A percentile compares a stretch with the other conserved stretches of the same genome.
These are phyloP conservation scores for Pseudozyma thailandica DNA, from an alignment of 1,284 basidiomycete genomes.

Conservation along the genomic window DNA sequence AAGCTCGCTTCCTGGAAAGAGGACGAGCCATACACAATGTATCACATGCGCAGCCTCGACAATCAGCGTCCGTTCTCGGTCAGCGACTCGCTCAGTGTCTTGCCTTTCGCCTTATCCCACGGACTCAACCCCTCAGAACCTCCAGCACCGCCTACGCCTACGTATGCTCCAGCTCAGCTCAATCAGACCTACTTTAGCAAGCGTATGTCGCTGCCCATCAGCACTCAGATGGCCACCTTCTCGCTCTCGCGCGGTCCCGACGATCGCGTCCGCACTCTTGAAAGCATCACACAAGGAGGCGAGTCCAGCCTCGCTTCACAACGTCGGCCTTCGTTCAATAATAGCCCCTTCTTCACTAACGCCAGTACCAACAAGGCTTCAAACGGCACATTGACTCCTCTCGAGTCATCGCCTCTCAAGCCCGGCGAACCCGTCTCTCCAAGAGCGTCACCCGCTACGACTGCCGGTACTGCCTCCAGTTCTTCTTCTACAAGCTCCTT, in stretches of 20 bases:
- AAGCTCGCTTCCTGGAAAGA: conserved; percentile 80
- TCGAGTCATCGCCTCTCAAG: conserved; percentile 4
- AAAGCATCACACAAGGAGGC: conserved; percentile 35
- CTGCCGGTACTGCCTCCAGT: conserved; percentile 7
- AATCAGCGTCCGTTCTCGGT: conserved; percentile 41
- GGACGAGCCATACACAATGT: conserved; percentile 60
- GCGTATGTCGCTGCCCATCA: conserved; percentile 56
- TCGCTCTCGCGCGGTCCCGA: conserved; percentile 31
- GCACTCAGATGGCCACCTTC: conserved; percentile 45
- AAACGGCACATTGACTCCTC: conserved; percentile 23
- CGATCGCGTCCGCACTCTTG: conserved; percentile 29
- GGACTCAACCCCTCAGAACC: conserved; percentile 54
- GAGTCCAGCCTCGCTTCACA: conserved; percentile 26
- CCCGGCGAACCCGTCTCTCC: conserved; percentile 40
- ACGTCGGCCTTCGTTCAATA: conserved; percentile 38
- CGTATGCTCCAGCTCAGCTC: conserved; percentile 34
- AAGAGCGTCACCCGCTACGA: conserved; percentile 20
- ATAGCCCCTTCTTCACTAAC: conserved; percentile 31
- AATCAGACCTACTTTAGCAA: conserved; percentile 54
- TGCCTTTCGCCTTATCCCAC: conserved; percentile 58
- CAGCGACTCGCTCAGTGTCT: conserved; percentile 44
- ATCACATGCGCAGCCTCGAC: conserved; percentile 61
- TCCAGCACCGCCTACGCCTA: conserved; percentile 59
- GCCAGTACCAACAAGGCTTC: conserved; percentile 3
- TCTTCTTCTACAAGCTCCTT: conserved; percentile 12